Percentiles rank a stretch among this genome's conserved stretches.
phyloP scores from a whole-genome alignment of 768 basidiomycete genomes.

The Auricularia sp. region DNA sequence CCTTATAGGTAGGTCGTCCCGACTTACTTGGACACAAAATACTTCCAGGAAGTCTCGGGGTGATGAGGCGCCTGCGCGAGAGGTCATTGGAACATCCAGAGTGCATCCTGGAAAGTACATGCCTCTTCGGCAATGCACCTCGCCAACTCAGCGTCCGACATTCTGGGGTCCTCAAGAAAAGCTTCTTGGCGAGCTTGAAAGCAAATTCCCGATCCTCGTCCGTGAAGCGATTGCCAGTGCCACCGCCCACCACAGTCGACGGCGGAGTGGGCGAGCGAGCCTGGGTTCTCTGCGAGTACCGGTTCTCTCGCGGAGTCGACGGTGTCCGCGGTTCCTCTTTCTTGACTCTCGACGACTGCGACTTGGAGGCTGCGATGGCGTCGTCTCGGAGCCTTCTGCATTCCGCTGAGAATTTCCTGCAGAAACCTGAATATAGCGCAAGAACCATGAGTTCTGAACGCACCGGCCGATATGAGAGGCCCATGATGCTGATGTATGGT shows the following conservation, averaged over 20 bases:
- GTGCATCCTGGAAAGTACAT: neutral
- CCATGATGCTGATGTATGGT: neutral
- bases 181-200: neutral
- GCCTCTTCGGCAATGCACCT: too few relatives aligned
- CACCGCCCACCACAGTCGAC: neutral
- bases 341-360: too few relatives aligned
- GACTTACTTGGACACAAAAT: neutral
- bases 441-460: neutral
- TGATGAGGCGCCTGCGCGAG: neutral
- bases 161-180: neutral
- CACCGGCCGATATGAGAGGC: neutral
- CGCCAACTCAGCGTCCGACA: neutral
- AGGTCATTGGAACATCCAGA: neutral
- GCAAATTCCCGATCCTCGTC: neutral
- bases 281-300: too few relatives aligned
- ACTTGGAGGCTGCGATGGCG: too few relatives aligned
- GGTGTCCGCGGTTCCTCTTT: too few relatives aligned
- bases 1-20: neutral
- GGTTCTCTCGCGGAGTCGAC: too few relatives aligned
- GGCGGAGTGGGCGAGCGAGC: neutral
- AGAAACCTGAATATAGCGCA: neutral
- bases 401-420: too few relatives aligned
- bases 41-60: neutral
- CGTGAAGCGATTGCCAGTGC: neutral
- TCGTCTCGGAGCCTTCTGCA: too few relatives aligned